These are phyloP conservation scores for Diplotaxis tenuifolia DNA, from an alignment of 345 rosid genomes.

Conservation along the genomic window DNA sequence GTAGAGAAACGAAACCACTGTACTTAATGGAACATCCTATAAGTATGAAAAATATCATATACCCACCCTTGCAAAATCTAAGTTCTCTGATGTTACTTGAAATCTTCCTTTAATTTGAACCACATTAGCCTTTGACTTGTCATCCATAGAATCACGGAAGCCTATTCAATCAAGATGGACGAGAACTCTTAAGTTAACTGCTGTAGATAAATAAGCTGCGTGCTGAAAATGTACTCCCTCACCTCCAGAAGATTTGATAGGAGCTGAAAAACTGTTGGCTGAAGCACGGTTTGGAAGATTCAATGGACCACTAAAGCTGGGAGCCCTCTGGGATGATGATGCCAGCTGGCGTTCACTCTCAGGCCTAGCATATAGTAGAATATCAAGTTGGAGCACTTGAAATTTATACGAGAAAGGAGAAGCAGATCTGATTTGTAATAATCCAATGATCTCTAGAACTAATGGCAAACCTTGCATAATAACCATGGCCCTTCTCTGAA, in stretches of 20 bases:
- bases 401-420: conserved; percentile 5
- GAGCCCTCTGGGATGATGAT: conserved; percentile 58
- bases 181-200: background rate
- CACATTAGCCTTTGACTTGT: conserved; percentile 70
- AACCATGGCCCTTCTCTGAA: conserved; percentile 50
- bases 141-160: conserved; percentile 86
- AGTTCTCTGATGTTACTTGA: conserved; percentile 95
- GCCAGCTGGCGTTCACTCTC: conserved; percentile 58
- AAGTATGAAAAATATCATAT: too few species aligned
- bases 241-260: conserved; percentile 96
- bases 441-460: conserved; percentile 12
- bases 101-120: conserved; percentile 98
- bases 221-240: conserved; percentile 11
- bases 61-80: conserved; percentile 86
- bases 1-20: too few species aligned
- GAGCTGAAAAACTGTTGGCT: conserved; percentile 97
- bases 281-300: conserved; percentile 97
- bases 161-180: conserved; percentile 49
- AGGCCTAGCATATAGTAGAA: conserved; percentile 45
- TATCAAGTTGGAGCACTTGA: conserved; percentile 5
- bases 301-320: conserved; percentile 97
- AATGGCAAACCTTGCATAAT: conserved; percentile 59
- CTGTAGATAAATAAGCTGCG: background rate
- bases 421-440: conserved; percentile 1
- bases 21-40: too few species aligned